Conservation (phyloP, 805 yeast genomes). For the Clavispora fructus region DNA sequence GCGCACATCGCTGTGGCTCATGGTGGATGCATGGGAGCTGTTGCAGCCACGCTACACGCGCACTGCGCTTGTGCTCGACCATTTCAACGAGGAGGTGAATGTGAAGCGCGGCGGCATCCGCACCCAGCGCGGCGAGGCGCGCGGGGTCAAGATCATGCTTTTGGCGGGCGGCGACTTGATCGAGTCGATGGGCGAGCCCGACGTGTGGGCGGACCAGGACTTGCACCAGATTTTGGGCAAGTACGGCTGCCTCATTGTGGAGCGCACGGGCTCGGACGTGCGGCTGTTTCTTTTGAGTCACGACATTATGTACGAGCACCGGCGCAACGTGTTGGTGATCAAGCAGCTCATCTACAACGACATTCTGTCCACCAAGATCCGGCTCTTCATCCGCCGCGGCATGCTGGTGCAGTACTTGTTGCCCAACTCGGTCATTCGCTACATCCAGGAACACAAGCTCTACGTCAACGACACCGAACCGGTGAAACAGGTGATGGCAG, state of each 20-base stretch:
- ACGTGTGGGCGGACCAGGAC: slow-evolving; percentile 97
- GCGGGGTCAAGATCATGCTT: slow-evolving; percentile 92
- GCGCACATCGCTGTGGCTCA: slow-evolving; percentile 91
- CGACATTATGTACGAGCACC: slow-evolving; percentile 95
- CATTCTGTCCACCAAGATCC: slow-evolving; percentile 89
- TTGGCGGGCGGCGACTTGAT: slow-evolving; percentile 97
- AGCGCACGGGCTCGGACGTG: slow-evolving; percentile 94
- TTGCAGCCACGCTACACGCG: slow-evolving; percentile 86
- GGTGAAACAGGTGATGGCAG: slow-evolving; percentile 72
- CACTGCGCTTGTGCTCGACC: slow-evolving; percentile 93
- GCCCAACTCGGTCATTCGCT: slow-evolving; percentile 91
- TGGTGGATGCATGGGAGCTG: slow-evolving; percentile 99
- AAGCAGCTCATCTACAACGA: slow-evolving; percentile 96
- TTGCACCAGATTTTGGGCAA: slow-evolving; percentile 91
- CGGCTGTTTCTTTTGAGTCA: slow-evolving; percentile 86
- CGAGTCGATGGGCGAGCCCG: slow-evolving; percentile 99
- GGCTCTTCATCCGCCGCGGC: slow-evolving; percentile 86
- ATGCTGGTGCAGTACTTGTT: slow-evolving; percentile 94
- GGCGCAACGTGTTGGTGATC: slow-evolving; percentile 87
- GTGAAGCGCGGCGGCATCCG: slow-evolving; percentile 81
- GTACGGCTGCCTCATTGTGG: slow-evolving; percentile 94
- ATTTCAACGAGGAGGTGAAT: slow-evolving; percentile 92
- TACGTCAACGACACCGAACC: slow-evolving; percentile 88
- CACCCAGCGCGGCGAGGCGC: slow-evolving; percentile 50
- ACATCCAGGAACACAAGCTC: slow-evolving; percentile 86